Percentiles rank a stretch among this genome's conserved stretches.
These are phyloP conservation scores for Candida vartiovaarae DNA, from an alignment of 805 yeast genomes.

Conservation along the genomic window DNA sequence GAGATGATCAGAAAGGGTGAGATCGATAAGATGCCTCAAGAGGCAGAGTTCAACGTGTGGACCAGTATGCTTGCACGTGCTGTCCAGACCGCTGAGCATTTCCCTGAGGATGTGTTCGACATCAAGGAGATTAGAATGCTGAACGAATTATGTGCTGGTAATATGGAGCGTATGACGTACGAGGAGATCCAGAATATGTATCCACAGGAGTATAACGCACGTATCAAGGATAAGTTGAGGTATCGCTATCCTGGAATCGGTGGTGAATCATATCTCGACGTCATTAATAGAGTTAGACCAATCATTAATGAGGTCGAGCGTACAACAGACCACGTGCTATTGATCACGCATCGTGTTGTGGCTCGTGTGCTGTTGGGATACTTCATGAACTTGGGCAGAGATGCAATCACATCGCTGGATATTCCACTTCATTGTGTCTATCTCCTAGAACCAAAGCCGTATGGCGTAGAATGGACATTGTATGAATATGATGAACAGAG, in stretches of 20 bases:
- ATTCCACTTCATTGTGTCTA: constrained; percentile 90
- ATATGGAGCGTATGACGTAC: constrained; percentile 88
- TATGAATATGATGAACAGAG: constrained; percentile 76
- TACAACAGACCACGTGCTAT: constrained; percentile 76
- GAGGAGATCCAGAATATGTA: constrained; percentile 65
- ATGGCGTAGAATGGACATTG: constrained; percentile 89
- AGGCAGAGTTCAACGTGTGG: constrained; percentile 85
- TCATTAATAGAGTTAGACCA: constrained; percentile 82
- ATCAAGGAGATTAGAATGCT: constrained; percentile 88
- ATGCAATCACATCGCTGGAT: constrained; percentile 81
- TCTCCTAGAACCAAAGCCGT: constrained; percentile 86
- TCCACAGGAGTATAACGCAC: constrained; percentile 74
- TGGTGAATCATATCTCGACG: constrained; percentile 93
- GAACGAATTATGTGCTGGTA: constrained; percentile 91
- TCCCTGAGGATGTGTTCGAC: constrained; percentile 68
- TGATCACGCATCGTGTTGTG: constrained; percentile 87
- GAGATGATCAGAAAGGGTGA: constrained; percentile 28
- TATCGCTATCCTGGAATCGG: constrained; percentile 97
- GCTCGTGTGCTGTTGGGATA: constrained; percentile 83
- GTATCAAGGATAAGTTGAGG: constrained; percentile 69
- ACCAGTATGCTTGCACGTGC: constrained; percentile 80
- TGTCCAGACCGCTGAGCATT: constrained; percentile 67
- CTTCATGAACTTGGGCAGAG: constrained; percentile 74
- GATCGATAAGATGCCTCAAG: constrained; percentile 38
- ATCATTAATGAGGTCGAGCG: constrained; percentile 90